Evolutionary conservation across 305 asterid genomes (phyloP).

Genomic region (Solanum hybrid): DNA sequence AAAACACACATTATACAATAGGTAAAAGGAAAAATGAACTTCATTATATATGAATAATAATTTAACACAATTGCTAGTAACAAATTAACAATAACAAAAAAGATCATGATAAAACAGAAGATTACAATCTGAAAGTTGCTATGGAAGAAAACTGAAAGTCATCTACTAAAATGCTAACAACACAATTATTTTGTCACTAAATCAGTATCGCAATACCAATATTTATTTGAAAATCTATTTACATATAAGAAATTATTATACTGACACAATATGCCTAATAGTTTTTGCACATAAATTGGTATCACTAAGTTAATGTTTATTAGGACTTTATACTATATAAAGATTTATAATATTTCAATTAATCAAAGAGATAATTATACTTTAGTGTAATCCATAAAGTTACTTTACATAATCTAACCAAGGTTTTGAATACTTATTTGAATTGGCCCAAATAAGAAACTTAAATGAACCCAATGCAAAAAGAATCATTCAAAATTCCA

Average conservation of each 20-base stretch:
- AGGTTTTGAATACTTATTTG: background rate
- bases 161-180: background rate
- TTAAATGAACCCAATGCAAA: background rate
- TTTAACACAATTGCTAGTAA: background rate
- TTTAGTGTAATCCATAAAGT: background rate
- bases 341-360: background rate
- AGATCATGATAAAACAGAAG: background rate
- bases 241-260: background rate
- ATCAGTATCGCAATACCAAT: background rate
- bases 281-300: background rate
- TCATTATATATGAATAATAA: background rate
- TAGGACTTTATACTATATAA: background rate
- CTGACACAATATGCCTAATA: background rate
- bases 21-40: background rate
- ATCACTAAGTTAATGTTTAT: background rate
- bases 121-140: background rate
- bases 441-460: background rate
- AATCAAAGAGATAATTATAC: background rate
- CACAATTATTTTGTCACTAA: background rate
- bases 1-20: background rate
- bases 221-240: background rate
- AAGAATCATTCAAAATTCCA: background rate
- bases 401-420: background rate
- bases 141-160: background rate
- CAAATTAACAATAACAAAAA: background rate